These are phyloP conservation scores for Avena sativa DNA, from an alignment of 176 grass and related monocot species.

Conservation along the genomic window DNA sequence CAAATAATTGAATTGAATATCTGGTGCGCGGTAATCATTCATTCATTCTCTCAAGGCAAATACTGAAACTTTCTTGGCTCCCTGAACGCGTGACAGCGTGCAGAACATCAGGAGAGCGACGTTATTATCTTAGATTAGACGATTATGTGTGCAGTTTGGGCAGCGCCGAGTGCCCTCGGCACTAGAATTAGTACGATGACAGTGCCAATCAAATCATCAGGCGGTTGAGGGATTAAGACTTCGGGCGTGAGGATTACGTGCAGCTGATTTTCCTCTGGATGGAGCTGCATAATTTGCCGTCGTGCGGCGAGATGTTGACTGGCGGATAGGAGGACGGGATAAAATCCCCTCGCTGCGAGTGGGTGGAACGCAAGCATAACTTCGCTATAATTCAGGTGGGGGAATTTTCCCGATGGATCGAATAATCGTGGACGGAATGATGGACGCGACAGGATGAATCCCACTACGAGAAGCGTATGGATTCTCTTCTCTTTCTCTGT, in stretches of 20 bases:
- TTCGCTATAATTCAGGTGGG: conserved; percentile 40
- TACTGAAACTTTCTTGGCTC: conserved; percentile 2
- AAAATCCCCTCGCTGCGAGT: neutral
- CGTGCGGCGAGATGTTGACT: neutral
- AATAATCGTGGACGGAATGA: conserved; percentile 23
- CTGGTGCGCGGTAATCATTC: conserved; percentile 34
- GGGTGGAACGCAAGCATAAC: conserved; percentile 26
- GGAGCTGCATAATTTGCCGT: neutral
- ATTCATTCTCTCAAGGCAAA: neutral
- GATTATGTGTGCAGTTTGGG: no score
- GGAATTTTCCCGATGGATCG: conserved; percentile 36
- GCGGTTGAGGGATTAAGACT: conserved; percentile 6
- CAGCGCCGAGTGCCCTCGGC: conserved; percentile 2
- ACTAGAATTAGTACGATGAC: neutral
- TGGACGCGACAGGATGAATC: neutral
- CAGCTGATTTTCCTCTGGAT: neutral
- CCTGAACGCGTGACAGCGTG: conserved; percentile 31
- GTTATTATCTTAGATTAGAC: neutral
- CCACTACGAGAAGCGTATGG: conserved; percentile 24
- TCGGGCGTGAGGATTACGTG: neutral
- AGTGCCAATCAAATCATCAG: neutral
- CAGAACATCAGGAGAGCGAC: neutral
- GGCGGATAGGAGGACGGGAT: neutral
- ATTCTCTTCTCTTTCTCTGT: neutral
- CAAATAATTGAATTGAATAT: conserved; percentile 19